Evolutionary conservation across 106 monocot genomes (phyloP), one percentile per base, ranked within the genome.

Genomic region (Allium cepa): DNA sequence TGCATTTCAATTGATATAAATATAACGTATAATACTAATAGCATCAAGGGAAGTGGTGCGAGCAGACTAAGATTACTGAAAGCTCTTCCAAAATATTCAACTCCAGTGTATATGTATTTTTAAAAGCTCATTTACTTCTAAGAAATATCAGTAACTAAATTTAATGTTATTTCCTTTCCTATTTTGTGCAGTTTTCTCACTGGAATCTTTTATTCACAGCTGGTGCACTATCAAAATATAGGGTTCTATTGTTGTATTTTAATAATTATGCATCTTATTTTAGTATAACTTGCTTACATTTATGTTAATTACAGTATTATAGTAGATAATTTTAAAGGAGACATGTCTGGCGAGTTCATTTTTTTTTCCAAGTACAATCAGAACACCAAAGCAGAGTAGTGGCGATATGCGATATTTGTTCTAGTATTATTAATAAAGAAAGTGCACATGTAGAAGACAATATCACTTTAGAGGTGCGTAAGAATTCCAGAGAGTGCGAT

Each of bases 51-150:
- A 71, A 81, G 89, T 50, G 64, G 70, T 73, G 58, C 73, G 10
- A 85, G 65, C 77, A 75, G 83, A 65, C 85, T 93, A 8, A 81
- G 99, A 57, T 53, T 90, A 50, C 68, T 99, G 62, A 93, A 87
- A 73, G 75, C 85, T 69, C 87, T 99, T 63, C 90, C 87, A 1
- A 99, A 90, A 22, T 93, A 90, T 78, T 87, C 93, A 47, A 90
- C 90, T 56, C 90, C 92, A 47, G 92, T 99, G 15, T 85, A 89
- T 65, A 73, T 56, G n/a, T n/a, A n/a, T n/a, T n/a, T n/a, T n/a
- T n/a, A n/a, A n/a, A n/a, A n/a, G n/a, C n/a, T n/a, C n/a, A n/a
- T n/a, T n/a, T n/a, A n/a, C n/a, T n/a, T n/a, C n/a, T n/a, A n/a
- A n/a, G n/a, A n/a, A n/a, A n/a, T n/a, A n/a, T n/a, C n/a, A n/a